Percentiles rank a stretch among this genome's conserved stretches.
phyloP scores from a whole-genome alignment of 139 green algal genomes.

The Pedinophyceae sp. region DNA sequence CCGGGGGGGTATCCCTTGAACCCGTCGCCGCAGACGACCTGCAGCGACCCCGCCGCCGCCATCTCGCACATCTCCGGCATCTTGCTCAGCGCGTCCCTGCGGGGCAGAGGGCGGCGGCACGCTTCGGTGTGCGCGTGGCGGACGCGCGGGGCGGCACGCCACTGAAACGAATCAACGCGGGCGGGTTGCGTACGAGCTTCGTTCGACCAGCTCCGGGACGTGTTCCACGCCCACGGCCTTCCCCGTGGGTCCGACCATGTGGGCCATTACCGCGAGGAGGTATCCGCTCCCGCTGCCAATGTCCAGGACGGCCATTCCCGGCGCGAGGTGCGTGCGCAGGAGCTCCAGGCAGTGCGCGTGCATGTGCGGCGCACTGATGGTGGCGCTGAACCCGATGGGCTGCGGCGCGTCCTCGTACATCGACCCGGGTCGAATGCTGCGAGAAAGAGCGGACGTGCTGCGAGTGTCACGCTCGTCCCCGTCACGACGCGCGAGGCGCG shows the following conservation, averaged over 20 bases:
- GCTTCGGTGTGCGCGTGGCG: too few species aligned
- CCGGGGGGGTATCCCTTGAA: conserved; percentile 9
- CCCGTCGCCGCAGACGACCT: conserved; percentile 17
- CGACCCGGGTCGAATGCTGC: too few species aligned
- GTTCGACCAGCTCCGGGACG: conserved; percentile 19
- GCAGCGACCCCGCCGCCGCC: conserved; percentile 1
- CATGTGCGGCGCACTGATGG: conserved; percentile 90
- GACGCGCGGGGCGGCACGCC: too few species aligned
- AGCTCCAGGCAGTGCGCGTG: conserved; percentile 79
- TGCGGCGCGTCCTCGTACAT: conserved; percentile 36
- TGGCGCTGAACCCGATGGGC: conserved; percentile 42
- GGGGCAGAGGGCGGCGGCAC: too few species aligned
- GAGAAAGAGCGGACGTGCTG: too few species aligned
- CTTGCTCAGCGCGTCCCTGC: too few species aligned
- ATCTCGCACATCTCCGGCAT: too few species aligned
- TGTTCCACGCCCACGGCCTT: conserved; percentile 27
- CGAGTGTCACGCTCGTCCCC: too few species aligned
- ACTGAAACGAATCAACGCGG: too few species aligned
- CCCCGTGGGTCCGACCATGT: conserved; percentile 44
- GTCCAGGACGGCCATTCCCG: conserved; percentile 60
- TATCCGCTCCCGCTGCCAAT: conserved; percentile 67
- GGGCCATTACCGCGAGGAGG: conserved; percentile 55
- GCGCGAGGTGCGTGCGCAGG: conserved; percentile 36
- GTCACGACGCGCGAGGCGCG: too few species aligned
- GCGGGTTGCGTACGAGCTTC: too few species aligned